These are phyloP conservation scores for Aspergillus leporis DNA, from an alignment of 495 filamentous ascomycete genomes.

Conservation along the genomic window DNA sequence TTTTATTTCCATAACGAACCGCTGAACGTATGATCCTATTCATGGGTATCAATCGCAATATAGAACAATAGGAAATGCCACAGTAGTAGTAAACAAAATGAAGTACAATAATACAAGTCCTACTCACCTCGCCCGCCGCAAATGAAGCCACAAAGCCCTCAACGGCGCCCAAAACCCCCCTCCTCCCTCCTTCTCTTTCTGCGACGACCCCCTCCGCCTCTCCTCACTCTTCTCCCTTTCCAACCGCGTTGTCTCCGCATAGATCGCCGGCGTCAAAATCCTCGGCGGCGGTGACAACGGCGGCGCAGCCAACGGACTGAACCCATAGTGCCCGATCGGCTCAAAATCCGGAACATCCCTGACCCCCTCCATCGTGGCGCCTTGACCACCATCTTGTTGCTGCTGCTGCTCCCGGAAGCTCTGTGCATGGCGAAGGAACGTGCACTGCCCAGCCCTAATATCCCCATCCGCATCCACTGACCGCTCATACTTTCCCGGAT, in stretches of 20 bases:
- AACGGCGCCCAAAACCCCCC: conserved; percentile 5
- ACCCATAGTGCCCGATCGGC: conserved; percentile 16
- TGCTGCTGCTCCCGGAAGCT: too few relatives aligned
- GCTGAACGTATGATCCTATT: neutral
- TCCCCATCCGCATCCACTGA: too few relatives aligned
- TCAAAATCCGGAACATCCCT: neutral
- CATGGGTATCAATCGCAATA: conserved; percentile 2
- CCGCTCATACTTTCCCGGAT: too few relatives aligned
- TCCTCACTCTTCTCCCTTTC: conserved; percentile 1
- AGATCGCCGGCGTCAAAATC: conserved; percentile 21
- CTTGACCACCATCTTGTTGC: neutral
- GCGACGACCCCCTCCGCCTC: neutral
- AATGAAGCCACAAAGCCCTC: conserved; percentile 9
- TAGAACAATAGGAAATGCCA: too few relatives aligned
- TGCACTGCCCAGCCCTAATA: too few relatives aligned
- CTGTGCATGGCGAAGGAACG: too few relatives aligned
- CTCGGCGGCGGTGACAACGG: conserved; percentile 14
- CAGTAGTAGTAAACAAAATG: neutral
- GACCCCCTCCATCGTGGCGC: neutral
- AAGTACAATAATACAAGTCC: neutral
- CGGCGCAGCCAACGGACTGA: conserved; percentile 5
- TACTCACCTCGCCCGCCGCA: conserved; percentile 1
- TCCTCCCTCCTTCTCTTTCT: too few relatives aligned
- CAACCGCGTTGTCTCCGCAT: conserved; percentile 12
- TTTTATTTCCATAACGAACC: neutral